phyloP scores from a whole-genome alignment of 2,329 filamentous ascomycete genomes.

The Nothopassalora personata region DNA sequence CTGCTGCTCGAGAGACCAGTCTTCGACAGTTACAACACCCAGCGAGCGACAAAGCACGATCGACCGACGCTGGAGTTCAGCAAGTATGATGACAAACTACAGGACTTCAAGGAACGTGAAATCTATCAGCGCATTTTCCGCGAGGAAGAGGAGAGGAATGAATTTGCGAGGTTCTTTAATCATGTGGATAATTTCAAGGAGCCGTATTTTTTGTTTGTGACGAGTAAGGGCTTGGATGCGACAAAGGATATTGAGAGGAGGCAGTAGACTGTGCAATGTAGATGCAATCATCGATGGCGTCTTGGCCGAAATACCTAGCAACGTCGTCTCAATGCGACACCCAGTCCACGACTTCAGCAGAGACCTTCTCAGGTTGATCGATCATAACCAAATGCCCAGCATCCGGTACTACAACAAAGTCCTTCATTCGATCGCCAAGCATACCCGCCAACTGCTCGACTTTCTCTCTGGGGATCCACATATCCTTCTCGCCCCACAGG shows the following conservation, averaged over 20 bases:
- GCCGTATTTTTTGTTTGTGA: conserved; percentile 46
- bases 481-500: conserved; percentile 43
- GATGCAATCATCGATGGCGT: too few relatives aligned
- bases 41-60: conserved; percentile 58
- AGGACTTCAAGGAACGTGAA: conserved; percentile 82
- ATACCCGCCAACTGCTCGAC: conserved; percentile 31
- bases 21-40: conserved; percentile 81
- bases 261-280: neutral
- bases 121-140: conserved; percentile 91
- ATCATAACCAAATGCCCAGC: conserved; percentile 45
- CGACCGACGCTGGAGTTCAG: conserved; percentile 71
- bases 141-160: conserved; percentile 78
- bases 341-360: conserved; percentile 37
- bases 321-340: neutral
- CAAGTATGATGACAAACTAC: conserved; percentile 70
- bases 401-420: conserved; percentile 35
- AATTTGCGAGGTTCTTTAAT: conserved; percentile 50
- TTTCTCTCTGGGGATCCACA: conserved; percentile 41
- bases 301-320: too few relatives aligned
- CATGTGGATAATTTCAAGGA: conserved; percentile 49
- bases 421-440: conserved; percentile 29
- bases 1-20: conserved; percentile 85
- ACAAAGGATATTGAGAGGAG: conserved; percentile 31
- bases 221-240: conserved; percentile 44
- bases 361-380: conserved; percentile 39